phyloP scores from a whole-genome alignment of 768 basidiomycete species.

The Pleurotus djamor region DNA sequence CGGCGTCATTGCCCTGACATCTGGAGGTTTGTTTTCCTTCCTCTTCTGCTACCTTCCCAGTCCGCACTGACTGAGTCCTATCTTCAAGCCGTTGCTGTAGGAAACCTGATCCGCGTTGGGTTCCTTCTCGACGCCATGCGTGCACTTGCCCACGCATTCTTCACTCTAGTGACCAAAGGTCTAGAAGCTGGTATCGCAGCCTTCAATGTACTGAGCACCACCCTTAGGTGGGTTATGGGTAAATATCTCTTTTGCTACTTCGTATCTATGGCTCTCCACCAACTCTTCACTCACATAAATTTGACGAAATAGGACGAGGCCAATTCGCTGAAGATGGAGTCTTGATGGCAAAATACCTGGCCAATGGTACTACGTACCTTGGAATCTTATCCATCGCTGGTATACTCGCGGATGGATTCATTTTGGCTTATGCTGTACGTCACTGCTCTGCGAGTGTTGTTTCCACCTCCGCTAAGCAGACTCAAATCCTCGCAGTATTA shows the following conservation, averaged over 20 bases:
- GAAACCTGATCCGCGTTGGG: neutral
- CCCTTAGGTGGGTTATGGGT: neutral
- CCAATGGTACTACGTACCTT: neutral
- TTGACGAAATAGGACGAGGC: neutral
- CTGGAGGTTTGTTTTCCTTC: neutral
- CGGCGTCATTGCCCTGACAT: neutral
- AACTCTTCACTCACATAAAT: neutral
- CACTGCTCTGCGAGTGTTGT: neutral
- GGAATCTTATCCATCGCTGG: neutral
- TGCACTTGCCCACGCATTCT: neutral
- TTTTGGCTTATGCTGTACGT: neutral
- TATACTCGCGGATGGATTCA: constrained; percentile 1
- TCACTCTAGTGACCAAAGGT: constrained; percentile 1
- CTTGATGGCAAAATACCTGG: neutral
- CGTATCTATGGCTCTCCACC: neutral
- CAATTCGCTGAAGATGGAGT: neutral
- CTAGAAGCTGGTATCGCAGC: neutral
- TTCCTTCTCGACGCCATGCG: neutral
- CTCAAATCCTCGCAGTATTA: neutral
- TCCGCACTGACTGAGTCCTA: neutral
- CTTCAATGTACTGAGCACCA: neutral
- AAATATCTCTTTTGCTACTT: neutral
- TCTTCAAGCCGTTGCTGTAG: neutral
- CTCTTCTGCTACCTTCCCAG: neutral
- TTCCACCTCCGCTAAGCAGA: neutral